Evolutionary conservation across 805 yeast genomes (phyloP), one percentile per base, ranked within the genome.

Genomic region (Wickerhamiella sergipiensis): DNA sequence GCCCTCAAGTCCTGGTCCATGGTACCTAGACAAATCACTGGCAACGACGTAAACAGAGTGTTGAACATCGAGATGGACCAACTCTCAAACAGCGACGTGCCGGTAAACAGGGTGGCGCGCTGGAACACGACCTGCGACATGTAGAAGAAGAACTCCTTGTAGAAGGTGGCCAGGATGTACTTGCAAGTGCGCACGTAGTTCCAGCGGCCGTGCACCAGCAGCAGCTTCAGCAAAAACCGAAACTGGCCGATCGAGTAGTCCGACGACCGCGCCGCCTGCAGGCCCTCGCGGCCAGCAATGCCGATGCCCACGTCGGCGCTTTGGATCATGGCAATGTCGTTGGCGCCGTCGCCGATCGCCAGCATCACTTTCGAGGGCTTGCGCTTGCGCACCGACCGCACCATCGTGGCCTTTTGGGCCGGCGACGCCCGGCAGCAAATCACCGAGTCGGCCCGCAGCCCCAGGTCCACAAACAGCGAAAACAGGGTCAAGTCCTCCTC

Each of bases 261-360:
- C 0, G 97, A 81, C 0, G 95, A 76, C 59, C 98, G 73, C 0
- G 98, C 95, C 0, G 98, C 98, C 62, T 92, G 98, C 43, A 92
- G 70, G 1, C 98, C 98, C 67, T 92, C 98, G 59, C 83, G 85
- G 38, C 98, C 99, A 1, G 97, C 89, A 49, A 92, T 92, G 26
- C 98, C 98, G 55, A 92, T 78, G 26, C 99, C 99, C 51, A 92
- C 87, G 66, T 92, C 97, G 0, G 99, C 99, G 61, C 94, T 83
- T 69, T 92, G 97, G 55, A 92, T 92, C 99, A 92, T 92, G 1
- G 99, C 97, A 63, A 92, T 89, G 67, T 92, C 99, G 64, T 92
- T 92, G 1, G 99, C 99, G 56, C 99, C 99, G 68, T 92, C 99
- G 7, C 99, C 99, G 63, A 92, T 85, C 0, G 98, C 98, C 54